These are phyloP conservation scores for Trichosporon sp. DNA, from an alignment of 1,284 basidiomycete species.

Conservation along the genomic window DNA sequence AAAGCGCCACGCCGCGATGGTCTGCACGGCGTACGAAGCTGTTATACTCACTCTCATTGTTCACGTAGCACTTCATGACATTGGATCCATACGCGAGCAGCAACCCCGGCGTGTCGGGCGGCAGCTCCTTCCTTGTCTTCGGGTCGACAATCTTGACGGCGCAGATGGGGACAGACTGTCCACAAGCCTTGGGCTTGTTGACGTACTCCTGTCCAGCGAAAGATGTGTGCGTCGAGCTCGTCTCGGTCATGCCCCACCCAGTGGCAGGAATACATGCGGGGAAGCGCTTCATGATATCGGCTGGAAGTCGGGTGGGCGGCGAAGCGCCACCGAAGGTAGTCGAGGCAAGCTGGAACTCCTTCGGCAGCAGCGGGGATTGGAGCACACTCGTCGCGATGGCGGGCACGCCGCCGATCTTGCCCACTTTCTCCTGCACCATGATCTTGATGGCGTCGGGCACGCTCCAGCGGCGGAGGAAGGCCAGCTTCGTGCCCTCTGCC, in stretches of 20 bases:
- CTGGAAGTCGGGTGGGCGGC: slow-evolving; percentile 31
- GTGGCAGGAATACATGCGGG: slow-evolving; percentile 11
- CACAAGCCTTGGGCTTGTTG: slow-evolving; percentile 17
- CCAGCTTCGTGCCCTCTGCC: slow-evolving; percentile 36
- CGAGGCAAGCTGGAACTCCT: slow-evolving; percentile 25
- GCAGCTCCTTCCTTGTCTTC: slow-evolving; percentile 20
- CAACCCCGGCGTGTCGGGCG: slow-evolving; percentile 25
- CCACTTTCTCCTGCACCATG: slow-evolving; percentile 32
- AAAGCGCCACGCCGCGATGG: not conserved
- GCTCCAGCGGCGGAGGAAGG: slow-evolving; percentile 34
- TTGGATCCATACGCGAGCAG: slow-evolving; percentile 36
- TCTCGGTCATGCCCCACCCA: slow-evolving; percentile 43
- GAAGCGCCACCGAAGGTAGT: slow-evolving; percentile 42
- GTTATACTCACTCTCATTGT: slow-evolving; percentile 29
- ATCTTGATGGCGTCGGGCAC: slow-evolving; percentile 28
- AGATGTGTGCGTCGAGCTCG: slow-evolving; percentile 35
- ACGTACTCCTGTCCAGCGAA: slow-evolving; percentile 37
- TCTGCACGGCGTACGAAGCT: too few species aligned
- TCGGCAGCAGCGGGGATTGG: slow-evolving; percentile 30
- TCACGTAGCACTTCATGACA: slow-evolving; percentile 42
- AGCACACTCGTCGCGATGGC: slow-evolving; percentile 36
- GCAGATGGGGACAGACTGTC: slow-evolving; percentile 31
- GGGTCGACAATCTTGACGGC: slow-evolving; percentile 37
- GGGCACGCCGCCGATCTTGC: slow-evolving; percentile 41
- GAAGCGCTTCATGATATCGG: slow-evolving; percentile 30